phyloP scores from a whole-genome alignment of 2,329 filamentous ascomycete genomes.

The Aspergillus nomiae region DNA sequence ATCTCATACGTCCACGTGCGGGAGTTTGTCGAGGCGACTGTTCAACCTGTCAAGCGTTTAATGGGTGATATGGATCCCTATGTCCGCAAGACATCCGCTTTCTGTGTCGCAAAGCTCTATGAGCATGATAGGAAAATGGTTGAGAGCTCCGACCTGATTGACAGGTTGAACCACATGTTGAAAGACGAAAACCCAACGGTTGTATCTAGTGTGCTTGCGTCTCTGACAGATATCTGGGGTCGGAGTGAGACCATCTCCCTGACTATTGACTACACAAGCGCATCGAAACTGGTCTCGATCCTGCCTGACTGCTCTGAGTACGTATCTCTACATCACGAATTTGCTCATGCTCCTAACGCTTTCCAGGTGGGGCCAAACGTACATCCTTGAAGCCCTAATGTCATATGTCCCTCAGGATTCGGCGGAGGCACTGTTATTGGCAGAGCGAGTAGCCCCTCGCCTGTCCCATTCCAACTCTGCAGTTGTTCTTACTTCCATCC shows the following conservation, averaged over 20 bases:
- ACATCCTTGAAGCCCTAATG: conserved; percentile 96
- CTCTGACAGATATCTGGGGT: conserved; percentile 97
- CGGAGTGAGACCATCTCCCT: conserved; percentile 95
- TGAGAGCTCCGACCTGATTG: conserved; percentile 87
- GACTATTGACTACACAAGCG: conserved; percentile 95
- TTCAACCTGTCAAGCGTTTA: conserved; percentile 78
- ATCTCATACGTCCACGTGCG: conserved; percentile 97
- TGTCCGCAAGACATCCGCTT: conserved; percentile 94
- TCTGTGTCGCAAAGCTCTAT: conserved; percentile 95
- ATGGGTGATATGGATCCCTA: conserved; percentile 89
- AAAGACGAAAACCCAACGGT: conserved; percentile 97
- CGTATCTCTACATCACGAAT: conserved; percentile 36
- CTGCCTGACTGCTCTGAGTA: conserved; percentile 96
- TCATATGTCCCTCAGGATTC: conserved; percentile 94
- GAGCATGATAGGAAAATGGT: conserved; percentile 92
- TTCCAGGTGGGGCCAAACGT: conserved; percentile 92
- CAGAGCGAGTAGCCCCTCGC: conserved; percentile 91
- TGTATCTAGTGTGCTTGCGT: conserved; percentile 87
- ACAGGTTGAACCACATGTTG: conserved; percentile 83
- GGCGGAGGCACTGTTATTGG: conserved; percentile 81
- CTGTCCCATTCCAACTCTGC: conserved; percentile 96
- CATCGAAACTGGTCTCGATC: conserved; percentile 97
- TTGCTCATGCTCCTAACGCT: conserved; percentile 14
- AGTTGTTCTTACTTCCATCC: conserved; percentile 92
- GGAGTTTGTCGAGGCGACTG: conserved; percentile 90